phyloP scores from a whole-genome alignment of 352 stramenopile species.

The Aphanomyces astaci region DNA sequence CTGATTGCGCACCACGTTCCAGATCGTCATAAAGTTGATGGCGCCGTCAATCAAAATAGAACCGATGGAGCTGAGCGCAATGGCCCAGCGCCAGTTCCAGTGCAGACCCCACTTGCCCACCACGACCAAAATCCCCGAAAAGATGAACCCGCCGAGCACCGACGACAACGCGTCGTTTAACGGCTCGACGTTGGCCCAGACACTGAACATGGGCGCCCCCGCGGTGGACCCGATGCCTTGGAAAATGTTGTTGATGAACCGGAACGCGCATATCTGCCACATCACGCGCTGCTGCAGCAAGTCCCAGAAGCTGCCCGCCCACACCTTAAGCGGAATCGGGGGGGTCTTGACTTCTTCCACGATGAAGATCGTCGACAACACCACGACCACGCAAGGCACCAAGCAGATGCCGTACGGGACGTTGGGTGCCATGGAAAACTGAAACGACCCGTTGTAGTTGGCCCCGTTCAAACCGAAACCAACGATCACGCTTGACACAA shows the following conservation, averaged over 20 bases:
- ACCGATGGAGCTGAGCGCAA: constrained; percentile 33
- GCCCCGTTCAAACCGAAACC: constrained; percentile 40
- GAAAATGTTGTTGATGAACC: constrained; percentile 62
- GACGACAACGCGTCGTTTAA: constrained; percentile 52
- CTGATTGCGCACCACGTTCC: constrained; percentile 39
- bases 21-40: constrained; percentile 44
- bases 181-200: constrained; percentile 43
- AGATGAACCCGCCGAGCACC: constrained; percentile 42
- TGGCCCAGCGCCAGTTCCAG: constrained; percentile 45
- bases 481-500: constrained; percentile 18
- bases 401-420: no score
- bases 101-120: constrained; percentile 55
- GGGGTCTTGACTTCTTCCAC: constrained; percentile 35
- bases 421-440: constrained; percentile 41
- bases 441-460: constrained; percentile 47
- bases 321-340: constrained; percentile 13
- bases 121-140: constrained; percentile 43
- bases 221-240: constrained; percentile 47
- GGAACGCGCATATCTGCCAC: no score
- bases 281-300: constrained; percentile 52
- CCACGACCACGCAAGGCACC: constrained; percentile 25
- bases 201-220: constrained; percentile 48
- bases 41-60: neutral
- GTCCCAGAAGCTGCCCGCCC: neutral
- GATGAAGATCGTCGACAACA: constrained; percentile 35